Evolutionary conservation across 2,329 filamentous ascomycete species (phyloP), one percentile per base, ranked within the genome.

Genomic region (Aureobasidium sp.): DNA sequence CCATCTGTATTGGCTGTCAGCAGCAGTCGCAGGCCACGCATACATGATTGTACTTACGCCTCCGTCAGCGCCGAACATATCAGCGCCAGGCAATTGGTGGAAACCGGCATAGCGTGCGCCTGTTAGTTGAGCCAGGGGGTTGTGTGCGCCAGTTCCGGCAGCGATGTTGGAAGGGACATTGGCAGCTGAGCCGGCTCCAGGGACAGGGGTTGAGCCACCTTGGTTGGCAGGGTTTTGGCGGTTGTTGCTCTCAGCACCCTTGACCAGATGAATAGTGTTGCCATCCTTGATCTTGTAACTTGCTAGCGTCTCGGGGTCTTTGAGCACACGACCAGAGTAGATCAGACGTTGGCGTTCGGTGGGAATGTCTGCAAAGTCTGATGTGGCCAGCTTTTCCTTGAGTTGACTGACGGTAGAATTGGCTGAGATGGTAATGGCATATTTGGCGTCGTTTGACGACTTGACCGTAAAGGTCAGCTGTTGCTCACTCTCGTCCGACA

Each of bases 401-500:
- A 99, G 84, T 65, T 97, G 91, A 62, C 84, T 81, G 47, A 97
- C 88, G 8, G 88, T 89, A 53, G 88, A 90, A 39, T 85, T 84
- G 67, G 88, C 83, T 63, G 88, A 77, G 71, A 97, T 87, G 62
- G 91, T 95, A 73, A 99, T 80, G 58, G 84, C 87, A 72, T 91
- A 92, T 75, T 89, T 91, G 73, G 84, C 86, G 73, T 97, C 92
- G 69, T 87, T 88, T n/a, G 91, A 92, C n/a, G 90, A 90, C 81
- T 97, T 99, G 77, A 99, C 87, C 79, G 91, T 94, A 84, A 99
- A 97, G 75, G 90, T 96, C 78, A 99, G 79, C 70, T 92, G 87
- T 70, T 87, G 79, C 71, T 92, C 90, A n/a, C 55, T 47, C 70
- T 85, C 82, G 62, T 79, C 74, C 72, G 87, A 82, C 87, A 89